phyloP scores from a whole-genome alignment of 169 alveolate species.

The Cryptosporidium bovis region DNA sequence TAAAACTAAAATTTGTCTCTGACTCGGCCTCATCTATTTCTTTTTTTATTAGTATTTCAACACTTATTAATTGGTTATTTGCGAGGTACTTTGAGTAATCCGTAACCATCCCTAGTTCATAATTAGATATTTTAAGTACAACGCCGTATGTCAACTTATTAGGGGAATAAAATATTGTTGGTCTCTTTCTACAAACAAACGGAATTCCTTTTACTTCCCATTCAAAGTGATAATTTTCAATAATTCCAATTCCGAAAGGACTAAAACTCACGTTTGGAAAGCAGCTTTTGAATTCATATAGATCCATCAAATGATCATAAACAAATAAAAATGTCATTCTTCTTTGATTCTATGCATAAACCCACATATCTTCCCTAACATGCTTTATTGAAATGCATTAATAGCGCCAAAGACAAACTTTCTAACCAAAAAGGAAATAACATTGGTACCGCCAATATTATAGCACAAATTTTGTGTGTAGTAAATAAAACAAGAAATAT shows the following conservation, averaged over 20 bases:
- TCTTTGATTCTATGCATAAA: not conserved
- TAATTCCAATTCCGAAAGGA: constrained; percentile 20
- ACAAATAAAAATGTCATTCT: constrained; percentile 19
- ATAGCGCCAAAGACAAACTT: not conserved
- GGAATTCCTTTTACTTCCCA: constrained; percentile 64
- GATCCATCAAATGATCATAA: constrained; percentile 72
- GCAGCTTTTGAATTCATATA: constrained; percentile 21
- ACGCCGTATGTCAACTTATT: constrained; percentile 22
- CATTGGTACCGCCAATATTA: not conserved
- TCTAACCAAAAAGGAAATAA: no score
- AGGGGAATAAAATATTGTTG: not conserved
- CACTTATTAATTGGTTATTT: constrained; percentile 15
- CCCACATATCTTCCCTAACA: no score
- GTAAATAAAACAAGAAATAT: not conserved
- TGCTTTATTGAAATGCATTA: not conserved
- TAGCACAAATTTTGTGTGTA: constrained; percentile 1
- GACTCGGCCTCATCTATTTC: not conserved
- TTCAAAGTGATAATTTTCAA: constrained; percentile 17
- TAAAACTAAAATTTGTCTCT: not conserved
- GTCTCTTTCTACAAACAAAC: constrained; percentile 65
- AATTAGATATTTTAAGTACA: constrained; percentile 3
- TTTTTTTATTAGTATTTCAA: not conserved
- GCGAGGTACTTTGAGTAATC: constrained; percentile 4
- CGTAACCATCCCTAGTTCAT: not conserved
- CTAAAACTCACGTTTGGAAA: constrained; percentile 32